These are phyloP conservation scores for Auricularia sp. DNA, from an alignment of 768 basidiomycete species.

Conservation along the genomic window DNA sequence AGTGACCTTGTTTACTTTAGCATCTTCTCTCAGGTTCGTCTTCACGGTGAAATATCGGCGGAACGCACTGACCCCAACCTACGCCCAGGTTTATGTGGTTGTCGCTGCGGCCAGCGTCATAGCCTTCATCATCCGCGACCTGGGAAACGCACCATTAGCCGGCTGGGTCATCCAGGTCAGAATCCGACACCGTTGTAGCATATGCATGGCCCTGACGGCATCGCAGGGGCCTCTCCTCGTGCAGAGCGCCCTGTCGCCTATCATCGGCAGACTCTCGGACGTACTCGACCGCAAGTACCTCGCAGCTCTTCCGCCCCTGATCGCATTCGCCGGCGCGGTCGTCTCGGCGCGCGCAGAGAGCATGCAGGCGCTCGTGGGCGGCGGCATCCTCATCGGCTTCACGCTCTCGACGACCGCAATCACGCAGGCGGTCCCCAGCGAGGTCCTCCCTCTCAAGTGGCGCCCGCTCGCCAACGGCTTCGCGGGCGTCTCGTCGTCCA, in stretches of 20 bases:
- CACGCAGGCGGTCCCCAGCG: conserved; percentile 8
- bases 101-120: conserved; percentile 2
- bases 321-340: conserved; percentile 7
- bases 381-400: conserved; percentile 8
- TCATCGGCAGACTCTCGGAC: conserved; percentile 8
- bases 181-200: background rate
- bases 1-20: background rate
- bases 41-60: background rate
- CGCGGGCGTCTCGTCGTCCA: conserved; percentile 1
- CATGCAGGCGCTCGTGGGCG: conserved; percentile 9
- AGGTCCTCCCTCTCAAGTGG: conserved; percentile 8
- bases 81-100: conserved; percentile 3
- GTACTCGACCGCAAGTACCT: conserved; percentile 7
- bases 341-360: conserved; percentile 2
- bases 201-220: background rate
- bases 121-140: conserved; percentile 5
- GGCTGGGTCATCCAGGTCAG: conserved; percentile 9
- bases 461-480: conserved; percentile 8
- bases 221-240: conserved; percentile 5
- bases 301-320: conserved; percentile 9
- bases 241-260: conserved; percentile 7
- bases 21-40: background rate
- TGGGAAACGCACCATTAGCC: conserved; percentile 3
- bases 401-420: conserved; percentile 7
- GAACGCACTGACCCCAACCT: background rate